Evolutionary conservation across 1,284 basidiomycete species (phyloP).

Genomic region (Wolfiporia cocos): DNA sequence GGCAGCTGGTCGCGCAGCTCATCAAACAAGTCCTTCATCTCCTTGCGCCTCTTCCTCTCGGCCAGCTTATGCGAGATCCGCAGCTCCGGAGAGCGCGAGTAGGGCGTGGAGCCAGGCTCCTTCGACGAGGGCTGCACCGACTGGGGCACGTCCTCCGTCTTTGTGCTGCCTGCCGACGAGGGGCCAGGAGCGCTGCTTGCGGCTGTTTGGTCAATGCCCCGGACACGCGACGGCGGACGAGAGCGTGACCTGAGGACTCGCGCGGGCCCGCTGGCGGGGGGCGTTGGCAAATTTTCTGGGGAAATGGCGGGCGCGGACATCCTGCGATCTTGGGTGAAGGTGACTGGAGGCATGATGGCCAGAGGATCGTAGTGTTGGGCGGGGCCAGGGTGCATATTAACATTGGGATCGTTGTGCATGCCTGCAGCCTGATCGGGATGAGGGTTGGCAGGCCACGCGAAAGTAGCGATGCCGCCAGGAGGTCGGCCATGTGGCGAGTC

Average conservation of each 20-base stretch:
- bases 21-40: slow-evolving; percentile 97
- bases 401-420: slow-evolving; percentile 36
- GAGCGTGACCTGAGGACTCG: slow-evolving; percentile 60
- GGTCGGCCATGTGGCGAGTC: slow-evolving; percentile 61
- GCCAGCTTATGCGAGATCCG: slow-evolving; percentile 92
- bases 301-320: slow-evolving; percentile 59
- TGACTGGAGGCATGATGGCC: slow-evolving; percentile 50
- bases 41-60: slow-evolving; percentile 90
- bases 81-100: slow-evolving; percentile 90
- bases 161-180: slow-evolving; percentile 32
- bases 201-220: slow-evolving; percentile 34
- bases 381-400: slow-evolving; percentile 29
- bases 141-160: slow-evolving; percentile 20
- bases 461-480: slow-evolving; percentile 57
- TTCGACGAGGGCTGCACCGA: slow-evolving; percentile 24
- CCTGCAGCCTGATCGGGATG: slow-evolving; percentile 27
- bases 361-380: slow-evolving; percentile 39
- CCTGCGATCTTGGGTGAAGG: slow-evolving; percentile 58
- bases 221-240: slow-evolving; percentile 61
- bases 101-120: slow-evolving; percentile 65
- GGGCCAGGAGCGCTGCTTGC: slow-evolving; percentile 25
- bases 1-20: slow-evolving; percentile 89
- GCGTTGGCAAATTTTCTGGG: slow-evolving; percentile 37
- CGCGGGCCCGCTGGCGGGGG: slow-evolving; percentile 36
- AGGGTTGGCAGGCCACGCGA: slow-evolving; percentile 63